Evolutionary conservation across 495 filamentous ascomycete genomes (phyloP).

Genomic region (Penicillium verhagenii): DNA sequence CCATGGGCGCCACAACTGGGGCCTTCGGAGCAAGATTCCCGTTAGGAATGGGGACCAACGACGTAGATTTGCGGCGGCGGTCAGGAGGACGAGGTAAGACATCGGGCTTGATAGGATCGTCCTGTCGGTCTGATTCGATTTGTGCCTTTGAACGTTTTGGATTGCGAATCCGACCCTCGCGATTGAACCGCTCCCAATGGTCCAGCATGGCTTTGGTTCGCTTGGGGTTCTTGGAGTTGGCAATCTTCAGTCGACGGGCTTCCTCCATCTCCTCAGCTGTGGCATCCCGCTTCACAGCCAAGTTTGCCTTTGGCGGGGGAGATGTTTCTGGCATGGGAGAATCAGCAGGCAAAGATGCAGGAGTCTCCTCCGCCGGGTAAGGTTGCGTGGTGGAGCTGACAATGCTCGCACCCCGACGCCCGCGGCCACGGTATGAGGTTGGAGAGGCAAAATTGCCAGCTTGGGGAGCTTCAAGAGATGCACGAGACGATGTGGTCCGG

Average conservation of each 20-base stretch:
- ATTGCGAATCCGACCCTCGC: slow-evolving; percentile 43
- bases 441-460: slow-evolving; percentile 7
- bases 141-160: slow-evolving; percentile 50
- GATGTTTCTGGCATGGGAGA: slow-evolving; percentile 12
- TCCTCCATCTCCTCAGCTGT: slow-evolving; percentile 32
- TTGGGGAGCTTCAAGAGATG: slow-evolving; percentile 7
- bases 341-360: slow-evolving; percentile 8
- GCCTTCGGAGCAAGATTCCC: slow-evolving; percentile 30
- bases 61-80: slow-evolving; percentile 24
- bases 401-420: slow-evolving; percentile 22
- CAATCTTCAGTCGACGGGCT: slow-evolving; percentile 37
- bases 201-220: slow-evolving; percentile 50
- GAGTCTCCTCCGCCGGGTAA: slow-evolving; percentile 1
- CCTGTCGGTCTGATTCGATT: slow-evolving; percentile 41
- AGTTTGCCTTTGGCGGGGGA: slow-evolving; percentile 2
- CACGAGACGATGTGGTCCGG: background rate
- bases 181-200: slow-evolving; percentile 48
- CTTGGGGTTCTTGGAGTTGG: slow-evolving; percentile 50
- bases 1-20: slow-evolving; percentile 20
- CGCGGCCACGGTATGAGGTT: slow-evolving; percentile 23
- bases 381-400: slow-evolving; percentile 4
- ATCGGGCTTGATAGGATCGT: slow-evolving; percentile 22
- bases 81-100: slow-evolving; percentile 7
- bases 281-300: slow-evolving; percentile 12
- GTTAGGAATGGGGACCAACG: slow-evolving; percentile 18